phyloP scores from a whole-genome alignment of 352 stramenopile species.

The Phytophthora capsici region DNA sequence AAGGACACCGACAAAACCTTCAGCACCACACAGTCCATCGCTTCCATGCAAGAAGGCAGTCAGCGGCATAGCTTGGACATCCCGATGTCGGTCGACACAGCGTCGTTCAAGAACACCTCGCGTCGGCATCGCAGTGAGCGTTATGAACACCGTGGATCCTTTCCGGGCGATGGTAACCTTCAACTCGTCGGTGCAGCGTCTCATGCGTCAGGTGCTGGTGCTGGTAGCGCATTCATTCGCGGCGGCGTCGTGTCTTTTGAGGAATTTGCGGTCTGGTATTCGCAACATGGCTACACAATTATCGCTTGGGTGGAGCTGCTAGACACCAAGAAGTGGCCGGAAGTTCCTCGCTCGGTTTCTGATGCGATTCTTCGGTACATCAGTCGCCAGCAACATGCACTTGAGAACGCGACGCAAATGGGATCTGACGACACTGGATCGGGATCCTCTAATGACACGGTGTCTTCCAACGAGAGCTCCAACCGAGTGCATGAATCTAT shows the following conservation, averaged over 20 bases:
- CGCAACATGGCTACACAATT: slow-evolving; percentile 76
- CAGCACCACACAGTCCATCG: slow-evolving; percentile 48
- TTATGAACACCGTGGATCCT: slow-evolving; percentile 77
- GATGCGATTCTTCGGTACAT: slow-evolving; percentile 84
- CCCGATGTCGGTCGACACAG: slow-evolving; percentile 48
- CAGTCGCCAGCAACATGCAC: slow-evolving; percentile 68
- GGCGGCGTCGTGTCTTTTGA: slow-evolving; percentile 84
- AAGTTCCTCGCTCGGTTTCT: slow-evolving; percentile 61
- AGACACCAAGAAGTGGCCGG: slow-evolving; percentile 85
- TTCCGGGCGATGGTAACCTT: slow-evolving; percentile 64
- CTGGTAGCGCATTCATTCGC: slow-evolving; percentile 71
- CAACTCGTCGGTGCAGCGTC: slow-evolving; percentile 61
- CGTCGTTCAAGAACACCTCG: slow-evolving; percentile 41
- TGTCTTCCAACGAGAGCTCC: slow-evolving; percentile 70
- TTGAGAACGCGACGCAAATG: slow-evolving; percentile 49
- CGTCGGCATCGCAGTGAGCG: slow-evolving; percentile 39
- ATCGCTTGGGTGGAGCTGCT: slow-evolving; percentile 90
- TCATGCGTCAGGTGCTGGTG: slow-evolving; percentile 60
- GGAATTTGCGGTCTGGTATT: slow-evolving; percentile 90
- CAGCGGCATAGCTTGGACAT: slow-evolving; percentile 71
- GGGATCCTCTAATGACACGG: slow-evolving; percentile 66
- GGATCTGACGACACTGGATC: slow-evolving; percentile 50
- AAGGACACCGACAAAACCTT: slow-evolving; percentile 85
- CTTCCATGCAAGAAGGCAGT: slow-evolving; percentile 29
- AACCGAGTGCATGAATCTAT: slow-evolving; percentile 49